Evolutionary conservation across 768 basidiomycete species (phyloP).

Genomic region (Leccinum aurantiacum): DNA sequence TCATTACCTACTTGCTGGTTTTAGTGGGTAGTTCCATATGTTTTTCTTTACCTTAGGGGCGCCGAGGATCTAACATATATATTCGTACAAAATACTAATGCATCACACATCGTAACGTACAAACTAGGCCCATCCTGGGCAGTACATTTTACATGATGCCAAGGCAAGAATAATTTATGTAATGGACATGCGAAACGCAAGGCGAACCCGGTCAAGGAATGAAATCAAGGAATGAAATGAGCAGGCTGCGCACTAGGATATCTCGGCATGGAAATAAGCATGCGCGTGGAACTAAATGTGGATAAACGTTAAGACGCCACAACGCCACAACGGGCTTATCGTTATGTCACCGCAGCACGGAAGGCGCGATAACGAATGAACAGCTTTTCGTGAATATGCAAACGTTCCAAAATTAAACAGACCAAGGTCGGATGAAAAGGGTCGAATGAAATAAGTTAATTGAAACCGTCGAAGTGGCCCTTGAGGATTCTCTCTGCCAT

Average conservation of each 20-base stretch:
- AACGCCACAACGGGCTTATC: constrained; percentile 4
- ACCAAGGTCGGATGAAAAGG: not conserved
- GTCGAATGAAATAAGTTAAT: constrained; percentile 40
- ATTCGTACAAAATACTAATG: constrained; percentile 24
- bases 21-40: not conserved
- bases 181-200: constrained; percentile 10
- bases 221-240: constrained; percentile 10
- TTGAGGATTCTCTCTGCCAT: constrained; percentile 92
- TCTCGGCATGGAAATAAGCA: constrained; percentile 15
- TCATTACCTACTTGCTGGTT: constrained; percentile 12
- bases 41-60: not conserved
- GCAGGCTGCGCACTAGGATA: constrained; percentile 22
- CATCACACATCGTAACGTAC: constrained; percentile 16
- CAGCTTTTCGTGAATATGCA: not conserved
- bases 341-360: not conserved
- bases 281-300: constrained; percentile 1
- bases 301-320: constrained; percentile 15
- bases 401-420: constrained; percentile 4
- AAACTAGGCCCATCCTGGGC: not conserved
- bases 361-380: constrained; percentile 7
- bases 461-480: constrained; percentile 90
- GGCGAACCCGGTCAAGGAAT: not conserved
- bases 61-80: constrained; percentile 5
- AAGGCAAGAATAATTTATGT: constrained; percentile 2
- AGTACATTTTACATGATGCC: constrained; percentile 8